Evolutionary conservation across 1,284 basidiomycete species (phyloP).

Genomic region (Coniferiporia sulphurascens): DNA sequence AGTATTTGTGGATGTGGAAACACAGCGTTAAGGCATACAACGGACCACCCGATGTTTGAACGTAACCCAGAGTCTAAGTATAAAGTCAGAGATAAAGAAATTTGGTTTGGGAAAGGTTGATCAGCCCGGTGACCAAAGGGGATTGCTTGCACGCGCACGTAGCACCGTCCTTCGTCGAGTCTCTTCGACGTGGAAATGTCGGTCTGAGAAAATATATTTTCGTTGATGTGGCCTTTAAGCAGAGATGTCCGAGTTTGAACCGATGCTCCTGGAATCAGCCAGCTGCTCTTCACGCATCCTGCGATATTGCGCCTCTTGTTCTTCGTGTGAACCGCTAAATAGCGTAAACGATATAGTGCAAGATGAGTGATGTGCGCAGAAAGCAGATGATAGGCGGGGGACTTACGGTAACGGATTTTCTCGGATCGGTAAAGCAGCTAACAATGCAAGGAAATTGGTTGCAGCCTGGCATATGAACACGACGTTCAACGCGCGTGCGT

Average conservation of each 20-base stretch:
- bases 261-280: conserved; percentile 11
- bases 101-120: neutral
- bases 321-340: conserved; percentile 53
- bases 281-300: conserved; percentile 29
- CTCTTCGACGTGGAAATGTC: too few relatives aligned
- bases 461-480: conserved; percentile 81
- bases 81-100: neutral
- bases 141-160: neutral
- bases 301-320: conserved; percentile 52
- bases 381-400: conserved; percentile 11
- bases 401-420: conserved; percentile 69
- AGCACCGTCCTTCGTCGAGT: neutral
- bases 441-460: conserved; percentile 57
- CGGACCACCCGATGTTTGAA: neutral
- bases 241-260: neutral
- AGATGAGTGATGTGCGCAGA: conserved; percentile 18
- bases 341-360: neutral
- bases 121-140: neutral
- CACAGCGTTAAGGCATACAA: too few relatives aligned
- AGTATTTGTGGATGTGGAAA: too few relatives aligned
- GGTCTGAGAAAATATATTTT: too few relatives aligned
- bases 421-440: conserved; percentile 67
- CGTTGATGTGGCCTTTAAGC: neutral
- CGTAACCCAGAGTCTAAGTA: neutral
- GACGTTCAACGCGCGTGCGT: conserved; percentile 75